Conservation (phyloP, 2,329 filamentous ascomycete genomes). For the Monilinia fructigena region DNA sequence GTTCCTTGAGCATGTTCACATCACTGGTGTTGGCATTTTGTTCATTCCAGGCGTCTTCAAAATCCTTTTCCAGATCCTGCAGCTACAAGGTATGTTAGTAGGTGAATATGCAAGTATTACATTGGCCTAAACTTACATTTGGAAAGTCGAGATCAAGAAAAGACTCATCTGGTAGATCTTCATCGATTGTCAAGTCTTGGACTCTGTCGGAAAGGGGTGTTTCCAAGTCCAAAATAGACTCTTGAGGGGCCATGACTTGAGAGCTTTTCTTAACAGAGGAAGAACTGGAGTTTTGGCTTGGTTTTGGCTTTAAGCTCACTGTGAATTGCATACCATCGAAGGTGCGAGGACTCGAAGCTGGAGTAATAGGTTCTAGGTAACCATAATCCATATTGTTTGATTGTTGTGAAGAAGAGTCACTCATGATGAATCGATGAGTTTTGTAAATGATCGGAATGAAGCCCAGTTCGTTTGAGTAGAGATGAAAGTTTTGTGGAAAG, state of each 20-base stretch:
- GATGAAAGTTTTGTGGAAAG: background rate
- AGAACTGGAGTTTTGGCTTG: background rate
- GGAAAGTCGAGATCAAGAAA: accelerated
- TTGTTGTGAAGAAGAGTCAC: background rate
- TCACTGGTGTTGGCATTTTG: background rate
- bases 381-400: background rate
- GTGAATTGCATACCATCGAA: background rate
- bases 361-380: background rate
- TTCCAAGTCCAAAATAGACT: background rate
- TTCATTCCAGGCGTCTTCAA: background rate
- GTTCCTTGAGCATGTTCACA: background rate
- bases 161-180: accelerated
- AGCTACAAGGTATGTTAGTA: background rate
- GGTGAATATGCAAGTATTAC: too few relatives aligned
- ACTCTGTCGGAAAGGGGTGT: background rate
- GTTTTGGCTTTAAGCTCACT: background rate
- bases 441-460: background rate
- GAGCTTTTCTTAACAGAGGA: background rate
- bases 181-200: background rate
- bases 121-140: background rate
- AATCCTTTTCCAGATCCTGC: background rate
- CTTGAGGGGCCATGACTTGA: too few relatives aligned
- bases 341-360: background rate
- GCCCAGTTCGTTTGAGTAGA: background rate
- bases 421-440: background rate